Conservation (phyloP, 2,329 filamentous ascomycete genomes). For the Coniochaeta hoffmannii region DNA sequence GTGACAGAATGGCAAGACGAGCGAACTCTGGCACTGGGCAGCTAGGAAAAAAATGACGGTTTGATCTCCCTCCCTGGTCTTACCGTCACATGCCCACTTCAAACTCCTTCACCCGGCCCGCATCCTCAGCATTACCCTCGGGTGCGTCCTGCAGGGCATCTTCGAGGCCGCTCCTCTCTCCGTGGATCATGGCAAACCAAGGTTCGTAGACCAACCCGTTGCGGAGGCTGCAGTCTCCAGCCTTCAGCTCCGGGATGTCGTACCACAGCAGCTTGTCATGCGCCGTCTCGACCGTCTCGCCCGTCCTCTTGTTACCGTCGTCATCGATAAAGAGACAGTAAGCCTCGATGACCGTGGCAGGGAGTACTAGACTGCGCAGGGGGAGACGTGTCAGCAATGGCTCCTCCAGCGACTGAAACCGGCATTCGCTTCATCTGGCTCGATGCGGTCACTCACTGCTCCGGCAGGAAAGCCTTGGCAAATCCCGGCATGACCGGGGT, state of each 20-base stretch:
- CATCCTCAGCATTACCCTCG: not conserved
- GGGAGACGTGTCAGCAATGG: constrained; percentile 2
- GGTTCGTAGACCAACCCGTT: constrained; percentile 14
- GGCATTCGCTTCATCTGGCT: no score
- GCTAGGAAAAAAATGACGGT: no score
- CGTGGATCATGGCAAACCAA: constrained; percentile 15
- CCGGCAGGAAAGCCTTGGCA: constrained; percentile 8
- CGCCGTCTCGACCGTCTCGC: constrained; percentile 11
- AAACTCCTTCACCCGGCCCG: not conserved
- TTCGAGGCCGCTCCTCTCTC: constrained; percentile 10
- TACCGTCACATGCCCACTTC: not conserved
- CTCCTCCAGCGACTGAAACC: no score
- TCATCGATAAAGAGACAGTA: constrained; percentile 12
- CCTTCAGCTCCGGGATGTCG: constrained; percentile 11
- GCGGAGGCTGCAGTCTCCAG: constrained; percentile 5
- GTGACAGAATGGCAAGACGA: no score
- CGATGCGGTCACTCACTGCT: constrained; percentile 10
- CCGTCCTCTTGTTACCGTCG: constrained; percentile 9
- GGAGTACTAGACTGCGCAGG: not conserved
- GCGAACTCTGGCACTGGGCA: no score
- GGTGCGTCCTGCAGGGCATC: constrained; percentile 7
- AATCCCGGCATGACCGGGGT: constrained; percentile 11
- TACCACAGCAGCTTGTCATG: constrained; percentile 9
- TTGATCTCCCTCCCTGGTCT: no score
- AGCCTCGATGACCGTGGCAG: not conserved